Evolutionary conservation across 2,329 filamentous ascomycete species (phyloP).

Genomic region (Phaeosphaeriaceae sp.): DNA sequence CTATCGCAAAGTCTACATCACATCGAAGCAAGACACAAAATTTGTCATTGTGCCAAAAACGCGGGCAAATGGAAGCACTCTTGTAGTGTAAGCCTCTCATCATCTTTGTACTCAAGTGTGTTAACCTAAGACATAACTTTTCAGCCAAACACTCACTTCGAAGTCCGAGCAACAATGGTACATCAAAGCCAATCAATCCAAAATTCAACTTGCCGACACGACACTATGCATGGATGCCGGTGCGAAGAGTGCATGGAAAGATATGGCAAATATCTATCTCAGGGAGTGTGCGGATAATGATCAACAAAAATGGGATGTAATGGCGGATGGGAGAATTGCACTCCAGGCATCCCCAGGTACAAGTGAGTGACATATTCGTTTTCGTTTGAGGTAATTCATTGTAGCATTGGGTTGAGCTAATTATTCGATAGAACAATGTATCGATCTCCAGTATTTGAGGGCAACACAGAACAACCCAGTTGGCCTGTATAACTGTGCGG

Average conservation of each 20-base stretch:
- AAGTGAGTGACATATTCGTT: constrained; percentile 12
- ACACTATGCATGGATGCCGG: constrained; percentile 40
- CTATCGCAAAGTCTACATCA: constrained; percentile 39
- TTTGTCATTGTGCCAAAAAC: constrained; percentile 37
- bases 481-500: constrained; percentile 40
- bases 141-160: constrained; percentile 31
- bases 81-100: constrained; percentile 31
- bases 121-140: not conserved
- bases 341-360: constrained; percentile 23
- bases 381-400: not conserved
- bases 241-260: constrained; percentile 39
- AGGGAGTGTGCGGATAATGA: constrained; percentile 31
- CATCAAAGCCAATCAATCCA: constrained; percentile 29
- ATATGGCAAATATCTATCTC: constrained; percentile 38
- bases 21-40: constrained; percentile 35
- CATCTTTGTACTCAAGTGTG: no score
- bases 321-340: constrained; percentile 39
- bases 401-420: not conserved
- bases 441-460: constrained; percentile 41
- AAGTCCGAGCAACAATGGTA: constrained; percentile 39
- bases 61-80: constrained; percentile 21
- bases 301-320: constrained; percentile 34
- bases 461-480: constrained; percentile 42
- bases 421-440: constrained; percentile 28
- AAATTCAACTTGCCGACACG: constrained; percentile 36